phyloP scores from a whole-genome alignment of 1,139 yeast species.

The Blastobotrys arbuscula region DNA sequence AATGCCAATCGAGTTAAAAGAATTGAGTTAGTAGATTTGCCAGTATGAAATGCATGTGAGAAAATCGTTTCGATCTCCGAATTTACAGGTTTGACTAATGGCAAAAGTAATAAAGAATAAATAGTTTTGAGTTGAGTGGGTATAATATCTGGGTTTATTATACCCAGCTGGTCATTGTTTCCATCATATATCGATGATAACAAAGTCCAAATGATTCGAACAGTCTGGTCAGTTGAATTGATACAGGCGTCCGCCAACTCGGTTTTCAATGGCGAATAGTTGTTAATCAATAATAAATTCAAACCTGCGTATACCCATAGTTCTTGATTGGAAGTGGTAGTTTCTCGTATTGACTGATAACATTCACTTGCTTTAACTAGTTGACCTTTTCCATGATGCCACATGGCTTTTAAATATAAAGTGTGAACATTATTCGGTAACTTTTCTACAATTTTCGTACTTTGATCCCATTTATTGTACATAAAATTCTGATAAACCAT shows the following conservation, averaged over 20 bases:
- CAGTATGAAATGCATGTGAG: slow-evolving; percentile 1
- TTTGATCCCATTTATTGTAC: slow-evolving; percentile 2
- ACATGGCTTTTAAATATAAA: slow-evolving; percentile 5
- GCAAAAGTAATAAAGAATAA: not conserved
- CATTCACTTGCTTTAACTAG: not conserved
- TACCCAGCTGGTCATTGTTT: not conserved
- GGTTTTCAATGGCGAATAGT: not conserved
- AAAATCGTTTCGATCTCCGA: slow-evolving; percentile 5
- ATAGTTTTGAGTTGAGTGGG: not conserved
- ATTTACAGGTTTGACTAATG: not conserved
- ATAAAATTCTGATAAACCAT: not conserved
- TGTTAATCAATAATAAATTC: slow-evolving; percentile 1
- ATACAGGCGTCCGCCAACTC: not conserved
- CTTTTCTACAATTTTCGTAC: not conserved
- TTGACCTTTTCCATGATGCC: slow-evolving; percentile 5
- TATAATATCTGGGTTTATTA: not conserved
- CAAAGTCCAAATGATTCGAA: not conserved
- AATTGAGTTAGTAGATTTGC: not conserved
- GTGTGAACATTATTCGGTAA: not conserved
- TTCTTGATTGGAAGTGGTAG: slow-evolving; percentile 1
- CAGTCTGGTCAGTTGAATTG: not conserved
- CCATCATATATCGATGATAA: not conserved
- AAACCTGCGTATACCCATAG: slow-evolving; percentile 6
- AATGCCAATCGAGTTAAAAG: slow-evolving; percentile 7
- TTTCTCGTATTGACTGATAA: not conserved